Evolutionary conservation across 2,329 filamentous ascomycete species (phyloP).

Genomic region (Fusarium sp.): DNA sequence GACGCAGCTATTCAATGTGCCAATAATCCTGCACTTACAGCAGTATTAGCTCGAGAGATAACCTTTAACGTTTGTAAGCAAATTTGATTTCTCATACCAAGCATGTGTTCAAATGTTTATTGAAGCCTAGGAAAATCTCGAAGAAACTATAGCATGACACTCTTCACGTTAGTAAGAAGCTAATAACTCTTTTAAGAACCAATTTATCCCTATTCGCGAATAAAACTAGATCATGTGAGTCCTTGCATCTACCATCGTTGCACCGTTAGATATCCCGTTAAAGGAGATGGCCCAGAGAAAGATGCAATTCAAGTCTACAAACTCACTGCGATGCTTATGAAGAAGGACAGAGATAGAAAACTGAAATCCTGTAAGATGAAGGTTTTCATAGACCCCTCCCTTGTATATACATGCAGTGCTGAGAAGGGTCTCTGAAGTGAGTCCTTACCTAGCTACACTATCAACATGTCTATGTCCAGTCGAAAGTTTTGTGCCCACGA

Average conservation of each 20-base stretch:
- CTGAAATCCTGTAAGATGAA: conserved; percentile 12
- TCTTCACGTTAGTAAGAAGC: too few species aligned
- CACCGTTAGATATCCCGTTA: conserved; percentile 15
- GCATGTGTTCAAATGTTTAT: too few species aligned
- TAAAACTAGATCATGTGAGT: conserved; percentile 1
- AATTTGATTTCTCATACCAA: too few species aligned
- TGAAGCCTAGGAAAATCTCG: too few species aligned
- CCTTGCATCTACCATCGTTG: conserved; percentile 18
- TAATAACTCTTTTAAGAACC: too few species aligned
- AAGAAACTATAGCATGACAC: too few species aligned
- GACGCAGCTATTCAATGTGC: neutral
- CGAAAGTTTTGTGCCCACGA: neutral
- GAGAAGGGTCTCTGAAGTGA: conserved; percentile 9
- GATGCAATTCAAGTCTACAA: conserved; percentile 7
- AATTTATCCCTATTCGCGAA: too few species aligned
- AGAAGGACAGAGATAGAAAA: neutral
- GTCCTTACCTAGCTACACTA: neutral
- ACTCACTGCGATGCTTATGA: conserved; percentile 4
- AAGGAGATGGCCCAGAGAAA: conserved; percentile 10
- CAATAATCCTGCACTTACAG: too few species aligned
- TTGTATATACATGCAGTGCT: conserved; percentile 4
- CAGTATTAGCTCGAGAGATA: too few species aligned
- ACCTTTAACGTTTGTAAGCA: too few species aligned
- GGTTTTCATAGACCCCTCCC: conserved; percentile 5
- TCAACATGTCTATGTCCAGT: neutral